Evolutionary conservation across 257 asterid species (phyloP).

Genomic region (Verbena officinalis): DNA sequence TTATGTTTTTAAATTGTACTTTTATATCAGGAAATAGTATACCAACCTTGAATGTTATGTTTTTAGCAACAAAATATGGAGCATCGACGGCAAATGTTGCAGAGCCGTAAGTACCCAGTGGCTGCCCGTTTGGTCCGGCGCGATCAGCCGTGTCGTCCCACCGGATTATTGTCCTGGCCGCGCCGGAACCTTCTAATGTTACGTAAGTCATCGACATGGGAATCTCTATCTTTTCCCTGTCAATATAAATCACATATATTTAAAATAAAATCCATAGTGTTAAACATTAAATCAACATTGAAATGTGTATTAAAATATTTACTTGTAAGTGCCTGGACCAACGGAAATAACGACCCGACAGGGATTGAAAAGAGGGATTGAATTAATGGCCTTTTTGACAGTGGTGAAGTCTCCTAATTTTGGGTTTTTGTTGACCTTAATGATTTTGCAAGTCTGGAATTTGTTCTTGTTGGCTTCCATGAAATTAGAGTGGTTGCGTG

Average conservation of each 20-base stretch:
- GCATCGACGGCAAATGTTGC: slow-evolving; percentile 89
- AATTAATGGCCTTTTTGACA: slow-evolving; percentile 57
- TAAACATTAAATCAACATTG: not conserved
- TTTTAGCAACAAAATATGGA: slow-evolving; percentile 78
- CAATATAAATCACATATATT: not conserved
- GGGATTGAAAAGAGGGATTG: slow-evolving; percentile 69
- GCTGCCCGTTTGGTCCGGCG: slow-evolving; percentile 49
- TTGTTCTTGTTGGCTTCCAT: slow-evolving; percentile 62
- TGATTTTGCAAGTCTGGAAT: slow-evolving; percentile 57
- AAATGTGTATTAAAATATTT: not conserved
- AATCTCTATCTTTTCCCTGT: slow-evolving; percentile 87
- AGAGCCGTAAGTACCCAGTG: slow-evolving; percentile 89
- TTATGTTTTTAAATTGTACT: too few relatives aligned
- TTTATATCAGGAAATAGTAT: not conserved
- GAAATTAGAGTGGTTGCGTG: slow-evolving; percentile 54
- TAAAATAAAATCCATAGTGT: not conserved
- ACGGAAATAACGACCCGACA: slow-evolving; percentile 79
- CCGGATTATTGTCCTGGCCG: slow-evolving; percentile 56
- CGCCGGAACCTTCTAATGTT: slow-evolving; percentile 68
- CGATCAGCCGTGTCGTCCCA: slow-evolving; percentile 85
- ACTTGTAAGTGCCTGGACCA: slow-evolving; percentile 77
- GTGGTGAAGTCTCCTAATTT: slow-evolving; percentile 61
- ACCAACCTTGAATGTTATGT: slow-evolving; percentile 77
- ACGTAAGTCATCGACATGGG: slow-evolving; percentile 77
- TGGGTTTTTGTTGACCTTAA: slow-evolving; percentile 63